Base-by-base conservation (phyloP, 768 basidiomycete genomes). In the Psilocybe subaeruginosa region DNA sequence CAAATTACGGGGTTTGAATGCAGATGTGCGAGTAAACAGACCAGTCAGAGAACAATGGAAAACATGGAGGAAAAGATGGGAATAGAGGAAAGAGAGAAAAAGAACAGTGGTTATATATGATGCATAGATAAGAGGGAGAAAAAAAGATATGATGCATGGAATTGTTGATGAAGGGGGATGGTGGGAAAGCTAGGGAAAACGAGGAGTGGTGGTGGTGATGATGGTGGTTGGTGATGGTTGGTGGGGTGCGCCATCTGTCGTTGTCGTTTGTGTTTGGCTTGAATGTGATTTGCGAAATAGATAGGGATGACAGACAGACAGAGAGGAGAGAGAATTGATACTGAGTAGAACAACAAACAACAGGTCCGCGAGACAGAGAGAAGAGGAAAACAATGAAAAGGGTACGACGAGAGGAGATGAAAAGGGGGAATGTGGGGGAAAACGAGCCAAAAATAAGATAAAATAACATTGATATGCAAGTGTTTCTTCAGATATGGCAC, bases 281-380 rank as follows among this genome's bases (percentile, higher is more conserved):
- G 57, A 54, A 56, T 59, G 57, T 49, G 43, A 57, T 39, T 56
- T 61, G 50, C 55, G 54, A 37, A 56, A 68, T 63, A 67, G 61
- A 68, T 64, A 64, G 56, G 51, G 56, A 67, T 60, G 62, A 64
- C 56, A 50, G 48, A 64, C 56, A 50, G 48, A 14, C 35, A 54
- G 48, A 51, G 39, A 58, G 31, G 37, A 55, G 56, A 60, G 43
- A 56, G 56, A 46, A 62, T 56, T 60, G 62, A 62, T 61, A 66
- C 65, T 66, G 66, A 45, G 63, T 63, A 63, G 64, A 66, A 68
- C 68, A 66, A 71, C 65, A 67, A 66, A 67, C 64, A 67, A 67
- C 65, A 65, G 51, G 64, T 68, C 67, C 69, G 66, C 52, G 56
- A 60, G 60, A 60, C 54, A 66, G 57, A 61, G 60, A 64, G 58